Conservation (phyloP, 2,329 filamentous ascomycete species). For the Sporothrix mexicana region DNA sequence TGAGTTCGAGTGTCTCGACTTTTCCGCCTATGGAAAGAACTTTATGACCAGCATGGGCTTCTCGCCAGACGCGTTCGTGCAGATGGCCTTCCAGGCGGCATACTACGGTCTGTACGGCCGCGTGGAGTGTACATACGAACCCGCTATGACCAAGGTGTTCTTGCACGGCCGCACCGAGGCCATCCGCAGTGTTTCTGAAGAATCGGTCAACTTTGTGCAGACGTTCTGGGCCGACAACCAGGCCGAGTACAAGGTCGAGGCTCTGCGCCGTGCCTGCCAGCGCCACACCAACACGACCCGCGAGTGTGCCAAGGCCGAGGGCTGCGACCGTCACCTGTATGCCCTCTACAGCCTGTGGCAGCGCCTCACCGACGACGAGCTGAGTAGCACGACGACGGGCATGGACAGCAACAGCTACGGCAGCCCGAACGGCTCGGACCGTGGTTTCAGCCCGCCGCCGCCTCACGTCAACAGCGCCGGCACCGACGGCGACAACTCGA, state of each 20-base stretch:
- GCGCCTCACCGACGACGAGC: conserved; percentile 77
- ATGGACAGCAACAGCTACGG: conserved; percentile 39
- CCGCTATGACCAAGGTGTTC: conserved; percentile 96
- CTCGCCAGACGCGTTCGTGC: conserved; percentile 95
- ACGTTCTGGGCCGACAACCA: conserved; percentile 95
- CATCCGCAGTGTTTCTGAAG: conserved; percentile 81
- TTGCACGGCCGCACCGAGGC: conserved; percentile 95
- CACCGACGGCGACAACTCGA: conserved; percentile 10
- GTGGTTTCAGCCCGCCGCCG: conserved; percentile 64
- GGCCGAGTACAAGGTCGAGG: conserved; percentile 80
- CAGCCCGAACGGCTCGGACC: conserved; percentile 48
- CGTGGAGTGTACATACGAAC: conserved; percentile 94
- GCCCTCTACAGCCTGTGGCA: conserved; percentile 96
- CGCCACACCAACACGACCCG: conserved; percentile 81
- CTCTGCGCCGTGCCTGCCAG: conserved; percentile 80
- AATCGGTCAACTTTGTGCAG: conserved; percentile 86
- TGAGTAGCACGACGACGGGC: conserved; percentile 54
- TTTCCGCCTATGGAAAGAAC: conserved; percentile 88
- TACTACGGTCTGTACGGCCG: conserved; percentile 97
- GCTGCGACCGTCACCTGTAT: conserved; percentile 91
- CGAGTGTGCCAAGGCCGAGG: conserved; percentile 86
- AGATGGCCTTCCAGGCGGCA: conserved; percentile 98
- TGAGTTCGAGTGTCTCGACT: conserved; percentile 92
- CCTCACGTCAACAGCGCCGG: conserved; percentile 30
- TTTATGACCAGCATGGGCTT: conserved; percentile 98